Evolutionary conservation across 1,284 basidiomycete species (phyloP).

Genomic region (Tilletiopsis washingtonensis): DNA sequence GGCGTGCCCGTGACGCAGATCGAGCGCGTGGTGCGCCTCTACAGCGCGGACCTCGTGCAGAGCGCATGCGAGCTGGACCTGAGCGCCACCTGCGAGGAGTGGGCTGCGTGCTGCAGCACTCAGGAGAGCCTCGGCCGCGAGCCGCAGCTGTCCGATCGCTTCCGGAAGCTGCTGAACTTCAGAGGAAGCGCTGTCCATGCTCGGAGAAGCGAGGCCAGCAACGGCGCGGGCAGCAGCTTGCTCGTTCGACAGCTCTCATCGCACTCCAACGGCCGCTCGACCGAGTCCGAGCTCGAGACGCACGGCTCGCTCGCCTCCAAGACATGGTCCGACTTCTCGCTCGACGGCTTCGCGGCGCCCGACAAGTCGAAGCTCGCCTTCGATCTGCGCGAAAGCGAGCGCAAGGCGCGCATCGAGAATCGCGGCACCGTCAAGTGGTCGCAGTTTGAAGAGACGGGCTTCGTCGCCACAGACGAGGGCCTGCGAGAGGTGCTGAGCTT

Average conservation of each 20-base stretch:
- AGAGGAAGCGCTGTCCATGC: slow-evolving; percentile 6
- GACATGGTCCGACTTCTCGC: slow-evolving; percentile 38
- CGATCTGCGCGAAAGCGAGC: slow-evolving; percentile 37
- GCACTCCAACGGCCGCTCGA: too few species aligned
- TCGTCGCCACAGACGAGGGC: slow-evolving; percentile 16
- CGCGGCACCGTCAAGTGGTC: slow-evolving; percentile 32
- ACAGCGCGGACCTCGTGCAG: slow-evolving; percentile 39
- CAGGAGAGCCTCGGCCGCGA: slow-evolving; percentile 19
- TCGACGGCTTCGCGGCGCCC: slow-evolving; percentile 36
- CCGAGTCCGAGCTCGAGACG: not conserved
- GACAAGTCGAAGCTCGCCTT: slow-evolving; percentile 39
- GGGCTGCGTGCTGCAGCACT: slow-evolving; percentile 20
- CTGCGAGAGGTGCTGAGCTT: slow-evolving; percentile 34
- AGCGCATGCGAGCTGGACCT: slow-evolving; percentile 30
- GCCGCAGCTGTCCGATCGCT: slow-evolving; percentile 39
- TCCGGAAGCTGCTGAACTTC: slow-evolving; percentile 40
- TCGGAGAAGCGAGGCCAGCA: not conserved
- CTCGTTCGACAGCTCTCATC: not conserved
- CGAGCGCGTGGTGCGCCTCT: slow-evolving; percentile 35
- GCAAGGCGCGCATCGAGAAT: slow-evolving; percentile 18
- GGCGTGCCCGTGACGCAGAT: slow-evolving; percentile 39
- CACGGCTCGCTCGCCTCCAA: slow-evolving; percentile 30
- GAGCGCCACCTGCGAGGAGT: slow-evolving; percentile 17
- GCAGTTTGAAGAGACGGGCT: slow-evolving; percentile 34
- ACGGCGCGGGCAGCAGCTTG: not conserved